Evolutionary conservation across 306 rosid genomes (phyloP).

Genomic region (Castanea mollissima): DNA sequence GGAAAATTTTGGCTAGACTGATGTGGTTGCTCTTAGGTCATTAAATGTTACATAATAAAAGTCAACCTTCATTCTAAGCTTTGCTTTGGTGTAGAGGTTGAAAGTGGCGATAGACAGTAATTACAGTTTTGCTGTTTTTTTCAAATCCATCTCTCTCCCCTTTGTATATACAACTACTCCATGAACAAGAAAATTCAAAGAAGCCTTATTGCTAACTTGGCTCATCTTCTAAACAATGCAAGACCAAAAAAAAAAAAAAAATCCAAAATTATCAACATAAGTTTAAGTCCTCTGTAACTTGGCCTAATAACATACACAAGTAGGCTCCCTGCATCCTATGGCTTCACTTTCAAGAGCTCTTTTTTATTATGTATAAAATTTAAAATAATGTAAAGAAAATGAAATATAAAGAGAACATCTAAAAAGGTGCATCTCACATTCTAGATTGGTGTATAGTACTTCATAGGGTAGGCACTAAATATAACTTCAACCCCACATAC

Average conservation of each 20-base stretch:
- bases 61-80: conserved; percentile 58
- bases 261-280: conserved; percentile 3
- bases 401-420: background rate
- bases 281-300: background rate
- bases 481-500: background rate
- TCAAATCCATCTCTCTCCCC: conserved; percentile 40
- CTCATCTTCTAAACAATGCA: background rate
- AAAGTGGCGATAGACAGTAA: conserved; percentile 57
- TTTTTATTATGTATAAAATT: background rate
- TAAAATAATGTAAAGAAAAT: background rate
- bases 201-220: background rate
- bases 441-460: background rate
- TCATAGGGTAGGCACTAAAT: background rate
- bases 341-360: background rate
- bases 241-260: conserved; percentile 1
- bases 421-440: background rate
- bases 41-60: conserved; percentile 5
- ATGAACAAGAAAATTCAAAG: conserved; percentile 26
- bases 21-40: background rate
- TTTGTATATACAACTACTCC: conserved; percentile 41
- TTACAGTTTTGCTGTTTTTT: conserved; percentile 43
- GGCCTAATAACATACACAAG: too few species aligned
- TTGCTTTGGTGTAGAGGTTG: conserved; percentile 59
- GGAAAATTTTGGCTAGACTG: too few species aligned
- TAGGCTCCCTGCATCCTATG: too few species aligned